Evolutionary conservation across 2,329 filamentous ascomycete species (phyloP), one percentile per base, ranked within the genome.

Genomic region (Triangularia verruculosa): DNA sequence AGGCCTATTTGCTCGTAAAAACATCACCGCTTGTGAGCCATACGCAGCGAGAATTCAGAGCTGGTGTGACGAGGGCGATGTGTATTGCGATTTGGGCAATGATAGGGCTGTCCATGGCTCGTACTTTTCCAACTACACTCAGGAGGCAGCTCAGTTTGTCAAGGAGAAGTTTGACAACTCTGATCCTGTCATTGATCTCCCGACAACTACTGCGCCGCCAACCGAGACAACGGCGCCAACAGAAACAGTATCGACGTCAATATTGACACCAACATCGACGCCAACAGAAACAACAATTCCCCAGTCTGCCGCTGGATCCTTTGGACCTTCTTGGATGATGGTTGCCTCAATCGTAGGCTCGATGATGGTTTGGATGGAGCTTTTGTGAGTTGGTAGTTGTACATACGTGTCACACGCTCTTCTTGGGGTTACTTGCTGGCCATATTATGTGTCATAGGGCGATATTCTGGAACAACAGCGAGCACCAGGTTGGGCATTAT

Each of bases 1-100:
- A 24, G 25, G 22, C 69, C 53, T 72, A 58, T 72, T 72, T 53
- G 66, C 69, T 20, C 70, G 72, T 3, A n/a, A 52, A 2, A 61
- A 68, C 51, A 43, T 62, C 15, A 57, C 66, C 5, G 62, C 66
- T 27, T 72, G 71, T 58, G 67, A 68, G 58, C 57, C 66, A 5
- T 70, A 69, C 53, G 62, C 66, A 9, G 60, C 61, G 32, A 57
- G 63, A 13, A 73, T 73, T 56, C 65, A 67, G 43, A 69, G 67
- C 52, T 73, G 68, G 63, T 73, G 72, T 57, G 68, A 73, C 57
- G 61, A 62, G 0, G 69, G 68, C 51, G 72, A 73, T 52, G 65
- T 70, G 1, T 73, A 71, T 59, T 73, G 72, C 64, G 70, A 71
- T 32, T 53, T 47, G 1, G 72, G 72, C 22, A 59, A 59, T 43